Evolutionary conservation across 306 rosid genomes (phyloP).

Genomic region (Castanospermum australe): DNA sequence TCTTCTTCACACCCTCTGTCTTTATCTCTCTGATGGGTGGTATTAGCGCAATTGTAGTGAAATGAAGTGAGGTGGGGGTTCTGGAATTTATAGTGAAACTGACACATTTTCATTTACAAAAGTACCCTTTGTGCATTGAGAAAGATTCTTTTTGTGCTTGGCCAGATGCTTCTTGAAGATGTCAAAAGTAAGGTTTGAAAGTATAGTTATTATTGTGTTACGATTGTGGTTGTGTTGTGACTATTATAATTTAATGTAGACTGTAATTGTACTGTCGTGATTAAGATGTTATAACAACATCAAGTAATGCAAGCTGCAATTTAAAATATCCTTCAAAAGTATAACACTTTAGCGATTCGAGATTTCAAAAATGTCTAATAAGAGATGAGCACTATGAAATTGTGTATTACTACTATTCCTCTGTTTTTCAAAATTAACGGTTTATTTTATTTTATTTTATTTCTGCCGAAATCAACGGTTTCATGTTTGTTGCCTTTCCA

Average conservation of each 20-base stretch:
- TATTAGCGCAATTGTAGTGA: slow-evolving; percentile 6
- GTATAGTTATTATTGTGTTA: too few species aligned
- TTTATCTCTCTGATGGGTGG: background rate
- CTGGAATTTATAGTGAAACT: slow-evolving; percentile 46
- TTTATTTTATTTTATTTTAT: background rate
- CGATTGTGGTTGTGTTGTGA: too few species aligned
- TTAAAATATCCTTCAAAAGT: too few species aligned
- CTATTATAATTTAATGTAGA: too few species aligned
- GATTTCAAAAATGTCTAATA: background rate
- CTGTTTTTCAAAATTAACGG: background rate
- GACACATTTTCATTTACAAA: slow-evolving; percentile 37
- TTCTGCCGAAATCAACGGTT: too few species aligned
- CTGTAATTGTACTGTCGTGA: too few species aligned
- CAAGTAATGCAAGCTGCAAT: too few species aligned
- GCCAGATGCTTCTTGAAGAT: slow-evolving; percentile 38
- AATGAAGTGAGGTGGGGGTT: slow-evolving; percentile 24
- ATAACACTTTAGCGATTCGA: background rate
- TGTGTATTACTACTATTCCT: background rate
- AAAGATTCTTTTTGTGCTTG: slow-evolving; percentile 51
- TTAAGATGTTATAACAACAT: too few species aligned
- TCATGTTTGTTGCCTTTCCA: too few species aligned
- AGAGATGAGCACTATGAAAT: background rate
- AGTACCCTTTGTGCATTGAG: slow-evolving; percentile 43
- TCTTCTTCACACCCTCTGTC: background rate
- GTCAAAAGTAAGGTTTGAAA: too few species aligned